Percentiles rank a stretch among this genome's conserved stretches.
phyloP scores from a whole-genome alignment of 1,139 yeast genomes.

The Yamadazyma blattariae region DNA sequence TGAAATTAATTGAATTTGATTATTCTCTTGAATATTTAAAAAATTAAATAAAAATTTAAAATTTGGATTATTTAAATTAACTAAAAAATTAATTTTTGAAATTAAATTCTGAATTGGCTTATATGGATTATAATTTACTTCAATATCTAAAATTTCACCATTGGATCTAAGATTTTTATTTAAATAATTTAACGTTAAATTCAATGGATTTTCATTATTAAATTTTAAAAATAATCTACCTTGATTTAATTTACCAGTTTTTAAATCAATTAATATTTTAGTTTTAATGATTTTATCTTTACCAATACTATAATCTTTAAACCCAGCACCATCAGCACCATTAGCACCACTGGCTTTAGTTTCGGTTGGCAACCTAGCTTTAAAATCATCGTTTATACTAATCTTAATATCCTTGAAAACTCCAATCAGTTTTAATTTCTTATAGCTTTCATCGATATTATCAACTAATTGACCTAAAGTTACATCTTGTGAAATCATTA shows the following conservation, averaged over 20 bases:
- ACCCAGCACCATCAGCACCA: slow-evolving; percentile 2
- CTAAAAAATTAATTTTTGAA: slow-evolving; percentile 31
- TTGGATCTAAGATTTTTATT: slow-evolving; percentile 45
- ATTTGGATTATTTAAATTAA: slow-evolving; percentile 40
- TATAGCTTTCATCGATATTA: slow-evolving; percentile 23
- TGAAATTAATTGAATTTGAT: slow-evolving; percentile 39
- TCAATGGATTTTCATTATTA: slow-evolving; percentile 40
- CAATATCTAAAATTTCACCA: slow-evolving; percentile 40
- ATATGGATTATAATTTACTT: slow-evolving; percentile 45
- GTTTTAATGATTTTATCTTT: slow-evolving; percentile 37
- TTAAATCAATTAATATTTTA: slow-evolving; percentile 36
- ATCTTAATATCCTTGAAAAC: slow-evolving; percentile 41
- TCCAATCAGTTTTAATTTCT: slow-evolving; percentile 36
- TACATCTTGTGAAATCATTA: slow-evolving; percentile 41
- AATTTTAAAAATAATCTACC: slow-evolving; percentile 36
- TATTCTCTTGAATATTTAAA: slow-evolving; percentile 35
- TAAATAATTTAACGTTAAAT: slow-evolving; percentile 36
- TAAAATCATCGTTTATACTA: slow-evolving; percentile 32
- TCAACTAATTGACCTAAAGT: slow-evolving; percentile 42
- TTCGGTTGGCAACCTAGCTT: slow-evolving; percentile 24
- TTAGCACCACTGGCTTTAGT: no score
- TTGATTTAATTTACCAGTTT: slow-evolving; percentile 30
- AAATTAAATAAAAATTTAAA: slow-evolving; percentile 38
- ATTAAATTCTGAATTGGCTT: slow-evolving; percentile 43
- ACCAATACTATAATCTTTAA: slow-evolving; percentile 24